Evolutionary conservation across 2,329 filamentous ascomycete species (phyloP).

Genomic region (Colletotrichum agaves): DNA sequence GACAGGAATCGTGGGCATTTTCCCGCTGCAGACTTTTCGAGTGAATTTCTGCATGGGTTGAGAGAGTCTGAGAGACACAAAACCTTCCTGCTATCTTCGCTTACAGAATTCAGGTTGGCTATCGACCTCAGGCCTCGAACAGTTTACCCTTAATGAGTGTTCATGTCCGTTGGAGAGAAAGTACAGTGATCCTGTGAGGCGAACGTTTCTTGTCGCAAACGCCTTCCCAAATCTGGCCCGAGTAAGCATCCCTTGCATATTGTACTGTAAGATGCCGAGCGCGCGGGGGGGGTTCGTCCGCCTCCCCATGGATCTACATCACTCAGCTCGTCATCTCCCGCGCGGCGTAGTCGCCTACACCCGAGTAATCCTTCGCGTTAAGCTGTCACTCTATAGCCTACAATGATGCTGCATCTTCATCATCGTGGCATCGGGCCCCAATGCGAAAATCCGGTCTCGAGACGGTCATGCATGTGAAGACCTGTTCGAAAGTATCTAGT

Average conservation of each 20-base stretch:
- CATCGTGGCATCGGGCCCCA: background rate
- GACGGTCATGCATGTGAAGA: background rate
- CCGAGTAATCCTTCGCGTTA: background rate
- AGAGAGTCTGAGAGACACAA: too few species aligned
- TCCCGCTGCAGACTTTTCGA: too few species aligned
- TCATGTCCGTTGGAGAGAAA: too few species aligned
- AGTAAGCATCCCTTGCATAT: background rate
- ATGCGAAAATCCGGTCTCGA: background rate
- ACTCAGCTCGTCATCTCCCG: background rate
- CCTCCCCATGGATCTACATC: background rate
- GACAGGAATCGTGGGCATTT: too few species aligned
- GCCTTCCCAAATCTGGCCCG: background rate
- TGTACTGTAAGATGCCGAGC: background rate
- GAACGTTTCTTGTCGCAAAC: too few species aligned
- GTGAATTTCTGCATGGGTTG: too few species aligned
- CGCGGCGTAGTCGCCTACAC: background rate
- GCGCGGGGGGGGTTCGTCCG: background rate
- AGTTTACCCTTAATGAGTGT: too few species aligned
- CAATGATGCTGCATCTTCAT: background rate
- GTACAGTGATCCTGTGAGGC: too few species aligned
- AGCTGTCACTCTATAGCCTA: background rate
- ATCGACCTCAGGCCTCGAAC: too few species aligned
- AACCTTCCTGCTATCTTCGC: too few species aligned
- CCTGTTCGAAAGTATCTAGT: background rate
- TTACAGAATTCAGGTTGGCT: too few species aligned